Percentiles rank a stretch among this genome's conserved stretches.
Conservation (phyloP, 768 basidiomycete genomes). For the Mycena kentingensis region DNA sequence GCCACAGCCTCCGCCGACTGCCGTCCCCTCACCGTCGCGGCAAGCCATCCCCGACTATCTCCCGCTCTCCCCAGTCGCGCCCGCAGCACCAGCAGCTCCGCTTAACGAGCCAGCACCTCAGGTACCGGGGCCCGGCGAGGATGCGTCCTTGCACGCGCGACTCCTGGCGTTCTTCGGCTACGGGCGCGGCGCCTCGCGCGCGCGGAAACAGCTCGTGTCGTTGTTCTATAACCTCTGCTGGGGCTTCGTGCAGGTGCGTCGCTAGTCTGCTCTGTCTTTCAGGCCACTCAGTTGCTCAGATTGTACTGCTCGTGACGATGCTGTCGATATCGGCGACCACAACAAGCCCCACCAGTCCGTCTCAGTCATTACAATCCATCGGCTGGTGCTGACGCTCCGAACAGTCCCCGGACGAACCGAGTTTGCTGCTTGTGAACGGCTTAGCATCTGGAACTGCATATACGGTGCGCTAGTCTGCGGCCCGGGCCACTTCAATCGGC, state of each 20-base stretch:
- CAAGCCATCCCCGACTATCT: no score
- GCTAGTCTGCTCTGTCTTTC: not conserved
- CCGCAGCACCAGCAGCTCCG: no score
- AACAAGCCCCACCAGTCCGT: conserved; percentile 40
- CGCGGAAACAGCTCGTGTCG: conserved; percentile 50
- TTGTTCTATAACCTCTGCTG: conserved; percentile 47
- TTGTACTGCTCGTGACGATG: conserved; percentile 49
- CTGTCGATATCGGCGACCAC: conserved; percentile 44
- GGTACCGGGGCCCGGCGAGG: no score
- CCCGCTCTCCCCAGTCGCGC: no score
- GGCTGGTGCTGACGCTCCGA: no score
- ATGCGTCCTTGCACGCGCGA: conserved; percentile 30
- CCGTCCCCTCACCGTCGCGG: no score
- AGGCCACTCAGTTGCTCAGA: conserved; percentile 34
- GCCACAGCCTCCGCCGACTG: no score
- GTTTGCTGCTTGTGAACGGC: conserved; percentile 54
- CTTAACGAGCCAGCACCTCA: no score
- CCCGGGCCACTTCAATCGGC: no score
- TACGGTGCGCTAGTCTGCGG: no score
- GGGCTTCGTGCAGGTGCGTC: conserved; percentile 51
- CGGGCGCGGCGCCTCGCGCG: conserved; percentile 50
- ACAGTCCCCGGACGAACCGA: conserved; percentile 37
- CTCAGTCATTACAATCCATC: not conserved
- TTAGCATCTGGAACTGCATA: conserved; percentile 59
- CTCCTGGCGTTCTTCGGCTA: conserved; percentile 48